These are phyloP conservation scores for Gyromitra esculenta DNA, from an alignment of 2,329 filamentous ascomycete species.

Conservation along the genomic window DNA sequence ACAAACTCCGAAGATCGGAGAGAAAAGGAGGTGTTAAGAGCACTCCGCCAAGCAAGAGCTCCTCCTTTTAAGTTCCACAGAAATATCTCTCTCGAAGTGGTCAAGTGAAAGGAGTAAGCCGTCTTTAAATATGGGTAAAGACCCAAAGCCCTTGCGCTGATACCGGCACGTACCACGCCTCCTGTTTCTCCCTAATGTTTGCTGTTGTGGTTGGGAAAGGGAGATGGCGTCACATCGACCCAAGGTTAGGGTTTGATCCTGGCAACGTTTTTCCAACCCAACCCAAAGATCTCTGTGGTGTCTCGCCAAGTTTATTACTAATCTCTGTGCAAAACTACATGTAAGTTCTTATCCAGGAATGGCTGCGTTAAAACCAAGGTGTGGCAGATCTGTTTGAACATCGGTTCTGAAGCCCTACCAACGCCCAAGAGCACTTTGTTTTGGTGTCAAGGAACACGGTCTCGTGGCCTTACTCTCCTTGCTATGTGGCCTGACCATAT, in stretches of 20 bases:
- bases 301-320: background rate
- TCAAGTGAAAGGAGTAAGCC: background rate
- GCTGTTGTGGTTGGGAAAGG: background rate
- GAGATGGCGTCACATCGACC: background rate
- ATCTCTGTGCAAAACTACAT: background rate
- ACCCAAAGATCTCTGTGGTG: background rate
- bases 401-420: background rate
- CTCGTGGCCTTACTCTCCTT: background rate
- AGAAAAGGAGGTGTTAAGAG: background rate
- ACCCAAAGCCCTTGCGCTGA: background rate
- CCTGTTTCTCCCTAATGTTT: background rate
- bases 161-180: background rate
- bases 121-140: background rate
- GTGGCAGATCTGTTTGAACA: constrained; percentile 5
- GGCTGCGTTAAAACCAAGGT: background rate
- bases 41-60: background rate
- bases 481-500: background rate
- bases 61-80: background rate
- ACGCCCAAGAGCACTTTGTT: background rate
- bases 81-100: background rate
- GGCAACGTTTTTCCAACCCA: background rate
- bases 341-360: background rate
- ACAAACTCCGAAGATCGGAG: constrained; percentile 14
- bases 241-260: constrained; percentile 2
- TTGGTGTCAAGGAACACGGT: background rate